Evolutionary conservation across 2,329 filamentous ascomycete genomes (phyloP).

Genomic region (Byssothecium circinans): DNA sequence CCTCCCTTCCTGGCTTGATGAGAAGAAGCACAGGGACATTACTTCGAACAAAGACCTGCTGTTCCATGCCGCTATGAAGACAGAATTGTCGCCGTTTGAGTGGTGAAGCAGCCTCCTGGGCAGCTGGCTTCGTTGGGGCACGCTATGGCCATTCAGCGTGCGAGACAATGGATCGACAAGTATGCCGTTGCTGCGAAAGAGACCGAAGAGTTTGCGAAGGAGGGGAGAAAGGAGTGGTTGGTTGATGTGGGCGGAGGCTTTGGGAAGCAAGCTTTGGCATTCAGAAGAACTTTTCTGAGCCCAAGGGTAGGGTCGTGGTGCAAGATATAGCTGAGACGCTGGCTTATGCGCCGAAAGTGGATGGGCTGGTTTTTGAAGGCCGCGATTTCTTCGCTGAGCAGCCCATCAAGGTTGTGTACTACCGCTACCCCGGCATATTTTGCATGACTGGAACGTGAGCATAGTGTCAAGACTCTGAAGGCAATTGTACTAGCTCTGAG

Average conservation of each 20-base stretch:
- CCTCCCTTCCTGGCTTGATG: conserved; percentile 34
- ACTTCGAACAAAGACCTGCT: conserved; percentile 26
- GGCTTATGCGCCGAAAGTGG: conserved; percentile 11
- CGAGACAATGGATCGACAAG: conserved; percentile 20
- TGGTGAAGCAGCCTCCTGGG: conserved; percentile 28
- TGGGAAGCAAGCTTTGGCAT: conserved; percentile 27
- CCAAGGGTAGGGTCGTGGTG: conserved; percentile 24
- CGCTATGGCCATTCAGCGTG: conserved; percentile 29
- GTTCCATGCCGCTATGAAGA: conserved; percentile 30
- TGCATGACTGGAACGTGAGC: conserved; percentile 38
- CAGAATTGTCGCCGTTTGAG: conserved; percentile 30
- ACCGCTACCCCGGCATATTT: conserved; percentile 20
- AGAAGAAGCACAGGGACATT: conserved; percentile 30
- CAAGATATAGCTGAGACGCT: conserved; percentile 32
- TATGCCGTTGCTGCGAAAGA: conserved; percentile 21
- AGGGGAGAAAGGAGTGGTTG: conserved; percentile 21
- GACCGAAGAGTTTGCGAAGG: conserved; percentile 17
- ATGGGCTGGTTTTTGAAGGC: conserved; percentile 30
- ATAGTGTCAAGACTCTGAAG: conserved; percentile 30
- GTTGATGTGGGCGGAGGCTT: conserved; percentile 40
- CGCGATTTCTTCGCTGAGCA: conserved; percentile 41
- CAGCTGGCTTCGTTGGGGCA: conserved; percentile 33
- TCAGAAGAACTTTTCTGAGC: conserved; percentile 19
- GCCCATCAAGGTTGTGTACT: conserved; percentile 23
- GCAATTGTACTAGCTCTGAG: conserved; percentile 29